Percentiles rank a stretch among this genome's conserved stretches.
phyloP scores from a whole-genome alignment of 108 stramenopile species.

The Pinguiococcus pyrenoidosus region DNA sequence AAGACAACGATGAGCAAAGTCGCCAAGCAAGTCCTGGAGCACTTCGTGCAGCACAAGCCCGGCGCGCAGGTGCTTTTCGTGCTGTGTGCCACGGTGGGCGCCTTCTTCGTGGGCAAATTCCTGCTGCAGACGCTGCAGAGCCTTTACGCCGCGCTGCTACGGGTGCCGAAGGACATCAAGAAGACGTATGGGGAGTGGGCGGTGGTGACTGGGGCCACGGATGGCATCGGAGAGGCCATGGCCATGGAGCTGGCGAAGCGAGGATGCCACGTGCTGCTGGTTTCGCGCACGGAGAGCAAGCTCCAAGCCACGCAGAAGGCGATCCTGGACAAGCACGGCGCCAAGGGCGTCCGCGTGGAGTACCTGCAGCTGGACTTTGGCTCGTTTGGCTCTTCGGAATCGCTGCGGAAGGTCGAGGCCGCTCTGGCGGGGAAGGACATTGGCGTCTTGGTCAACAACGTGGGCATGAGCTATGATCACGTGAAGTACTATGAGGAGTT shows the following conservation, averaged over 20 bases:
- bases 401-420: constrained; percentile 38
- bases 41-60: too few relatives aligned
- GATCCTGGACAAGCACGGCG: constrained; percentile 53
- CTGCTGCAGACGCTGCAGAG: constrained; percentile 2
- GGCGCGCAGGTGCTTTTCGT: background rate
- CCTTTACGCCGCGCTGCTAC: constrained; percentile 73
- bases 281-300: constrained; percentile 86
- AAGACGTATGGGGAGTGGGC: constrained; percentile 91
- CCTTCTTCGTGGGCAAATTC: background rate
- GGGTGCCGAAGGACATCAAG: constrained; percentile 67
- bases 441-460: constrained; percentile 94
- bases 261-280: constrained; percentile 83
- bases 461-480: constrained; percentile 90
- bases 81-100: background rate
- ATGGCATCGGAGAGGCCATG: constrained; percentile 96
- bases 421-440: constrained; percentile 60
- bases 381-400: background rate
- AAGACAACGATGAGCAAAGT: too few relatives aligned
- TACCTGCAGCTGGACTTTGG: constrained; percentile 22
- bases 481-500: constrained; percentile 92
- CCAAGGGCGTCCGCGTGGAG: constrained; percentile 52
- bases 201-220: constrained; percentile 95
- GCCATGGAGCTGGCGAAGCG: constrained; percentile 80
- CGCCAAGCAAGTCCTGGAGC: too few relatives aligned
- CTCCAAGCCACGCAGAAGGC: constrained; percentile 74